Base-by-base conservation (phyloP, 179 eudicot species). In the Corrigiola litoralis region DNA sequence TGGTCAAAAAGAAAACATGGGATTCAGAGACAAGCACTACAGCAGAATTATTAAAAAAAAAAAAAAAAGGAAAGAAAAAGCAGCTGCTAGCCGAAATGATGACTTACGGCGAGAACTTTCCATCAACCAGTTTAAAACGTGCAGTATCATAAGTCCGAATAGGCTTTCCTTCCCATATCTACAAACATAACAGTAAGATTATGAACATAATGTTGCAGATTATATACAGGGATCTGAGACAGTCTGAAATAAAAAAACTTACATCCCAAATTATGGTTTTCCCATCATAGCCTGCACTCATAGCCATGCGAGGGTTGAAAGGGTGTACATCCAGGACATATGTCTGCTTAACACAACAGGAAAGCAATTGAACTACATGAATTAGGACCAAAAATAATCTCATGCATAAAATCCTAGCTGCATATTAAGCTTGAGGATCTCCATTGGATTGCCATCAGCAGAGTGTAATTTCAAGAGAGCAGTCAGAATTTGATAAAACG, bases 231-330 rank as follows among this genome's bases (percentile, higher is more conserved):
- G 33, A 3, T 2, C 16, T 24, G 9, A 46, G 12, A 61, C 27
- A 27, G 42, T 44, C 37, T 28, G 18, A 24, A 61, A 17, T 14
- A 44, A 63, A 59, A 68, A 59, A 62, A 85, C 99, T 91, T 76
- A 95, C 99, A 80, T 95, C 99, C 99, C 99, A 95, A 47, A 95
- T 79, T 55, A 95, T 88, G 57, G 97, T 95, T 83, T 85, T 95
- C 57, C 97, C 99, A 79, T 95, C 99, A 78, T 95, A 92, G 63
- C 99, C 99, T 74, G 99, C 97, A 80, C 99, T 95, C 99, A 95
- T 95, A 41, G 99, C 99, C 50, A 95, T 87, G 36, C 99, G 85
- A 54, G 97, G 97, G 58, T 91, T 92, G 72, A 87, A 91, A 58
- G 97, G 99, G 70, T 91, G 97, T 64, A 95, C 99, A 80, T 95